These are phyloP conservation scores for Anthostomella pinea DNA, from an alignment of 2,329 filamentous ascomycete genomes.

Conservation along the genomic window DNA sequence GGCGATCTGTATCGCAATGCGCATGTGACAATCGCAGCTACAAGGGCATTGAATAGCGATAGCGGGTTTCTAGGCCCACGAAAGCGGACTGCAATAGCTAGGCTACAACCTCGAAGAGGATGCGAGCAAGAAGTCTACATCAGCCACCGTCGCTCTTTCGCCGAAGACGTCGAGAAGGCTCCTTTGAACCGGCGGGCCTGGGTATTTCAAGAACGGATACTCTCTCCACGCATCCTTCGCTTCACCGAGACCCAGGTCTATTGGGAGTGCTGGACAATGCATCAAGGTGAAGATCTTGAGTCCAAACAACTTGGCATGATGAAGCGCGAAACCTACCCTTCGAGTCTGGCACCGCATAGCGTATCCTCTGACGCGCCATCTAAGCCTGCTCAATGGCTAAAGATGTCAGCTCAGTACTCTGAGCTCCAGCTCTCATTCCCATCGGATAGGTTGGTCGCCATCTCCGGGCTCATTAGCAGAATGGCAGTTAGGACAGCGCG, in stretches of 20 bases:
- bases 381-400: background rate
- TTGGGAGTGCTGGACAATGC: slow-evolving; percentile 5
- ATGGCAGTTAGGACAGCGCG: background rate
- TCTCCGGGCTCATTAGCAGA: too few species aligned
- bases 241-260: slow-evolving; percentile 6
- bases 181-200: slow-evolving; percentile 6
- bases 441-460: slow-evolving; percentile 6
- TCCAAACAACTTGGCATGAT: too few species aligned
- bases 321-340: too few species aligned
- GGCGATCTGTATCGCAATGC: slow-evolving; percentile 4
- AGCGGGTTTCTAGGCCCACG: slow-evolving; percentile 2
- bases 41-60: slow-evolving; percentile 2
- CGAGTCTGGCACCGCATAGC: background rate
- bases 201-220: slow-evolving; percentile 5
- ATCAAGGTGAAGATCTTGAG: slow-evolving; percentile 8
- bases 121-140: too few species aligned
- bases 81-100: background rate
- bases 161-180: slow-evolving; percentile 1
- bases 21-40: slow-evolving; percentile 4
- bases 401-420: slow-evolving; percentile 6
- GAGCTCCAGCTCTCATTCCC: slow-evolving; percentile 6
- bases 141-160: too few species aligned
- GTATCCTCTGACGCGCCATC: background rate
- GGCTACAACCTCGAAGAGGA: background rate
- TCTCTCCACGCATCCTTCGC: slow-evolving; percentile 5